phyloP scores from a whole-genome alignment of 805 yeast genomes.

The Wickerhamiella lipophila region DNA sequence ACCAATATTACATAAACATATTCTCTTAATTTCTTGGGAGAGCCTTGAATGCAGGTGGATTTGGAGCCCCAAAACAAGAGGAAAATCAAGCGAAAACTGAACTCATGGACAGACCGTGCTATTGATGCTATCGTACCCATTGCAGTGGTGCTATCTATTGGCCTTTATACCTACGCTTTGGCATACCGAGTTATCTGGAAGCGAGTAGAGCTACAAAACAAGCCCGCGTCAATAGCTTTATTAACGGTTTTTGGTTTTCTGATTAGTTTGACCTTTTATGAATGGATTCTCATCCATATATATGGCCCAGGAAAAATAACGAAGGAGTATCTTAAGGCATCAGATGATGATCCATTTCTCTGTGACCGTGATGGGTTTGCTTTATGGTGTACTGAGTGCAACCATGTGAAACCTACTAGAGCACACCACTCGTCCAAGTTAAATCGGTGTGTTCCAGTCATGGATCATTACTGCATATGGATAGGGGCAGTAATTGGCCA shows the following conservation, averaged over 20 bases:
- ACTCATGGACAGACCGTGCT: background rate
- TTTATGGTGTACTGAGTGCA: slow-evolving; percentile 57
- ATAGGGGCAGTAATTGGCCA: slow-evolving; percentile 62
- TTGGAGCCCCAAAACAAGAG: slow-evolving; percentile 9
- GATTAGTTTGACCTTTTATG: slow-evolving; percentile 20
- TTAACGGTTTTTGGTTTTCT: slow-evolving; percentile 28
- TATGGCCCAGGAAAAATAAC: slow-evolving; percentile 50
- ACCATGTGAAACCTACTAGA: slow-evolving; percentile 51
- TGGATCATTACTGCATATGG: slow-evolving; percentile 81
- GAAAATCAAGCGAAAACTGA: background rate
- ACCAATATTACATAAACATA: background rate
- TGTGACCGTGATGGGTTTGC: slow-evolving; percentile 70
- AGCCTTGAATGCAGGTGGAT: slow-evolving; percentile 8
- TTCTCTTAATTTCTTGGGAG: background rate
- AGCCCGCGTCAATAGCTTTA: slow-evolving; percentile 28
- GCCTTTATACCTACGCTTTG: slow-evolving; percentile 35
- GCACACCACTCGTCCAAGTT: slow-evolving; percentile 53
- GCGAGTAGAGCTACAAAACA: slow-evolving; percentile 21
- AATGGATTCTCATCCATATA: slow-evolving; percentile 37
- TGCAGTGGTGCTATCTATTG: slow-evolving; percentile 19
- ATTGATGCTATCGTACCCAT: slow-evolving; percentile 9
- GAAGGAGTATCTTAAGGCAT: slow-evolving; percentile 10
- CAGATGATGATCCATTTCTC: slow-evolving; percentile 32
- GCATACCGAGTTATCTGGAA: slow-evolving; percentile 36
- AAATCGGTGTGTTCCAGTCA: slow-evolving; percentile 50